Evolutionary conservation across 257 asterid species (phyloP).

Genomic region (Echium plantagineum): DNA sequence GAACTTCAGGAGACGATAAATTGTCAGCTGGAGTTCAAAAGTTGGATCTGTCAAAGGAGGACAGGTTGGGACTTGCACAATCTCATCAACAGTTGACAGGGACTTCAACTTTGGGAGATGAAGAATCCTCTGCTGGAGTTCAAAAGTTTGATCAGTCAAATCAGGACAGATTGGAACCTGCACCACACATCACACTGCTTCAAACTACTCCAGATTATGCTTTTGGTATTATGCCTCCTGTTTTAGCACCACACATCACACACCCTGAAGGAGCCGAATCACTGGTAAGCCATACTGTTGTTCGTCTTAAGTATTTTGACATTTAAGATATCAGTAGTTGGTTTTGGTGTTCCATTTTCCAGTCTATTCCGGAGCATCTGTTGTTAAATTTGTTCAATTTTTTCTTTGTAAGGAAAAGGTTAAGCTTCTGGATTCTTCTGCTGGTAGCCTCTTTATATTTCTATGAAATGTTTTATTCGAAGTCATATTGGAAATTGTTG

Average conservation of each 20-base stretch:
- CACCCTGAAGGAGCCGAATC: conserved; percentile 35
- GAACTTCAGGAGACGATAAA: conserved; percentile 19
- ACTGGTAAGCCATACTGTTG: conserved; percentile 4
- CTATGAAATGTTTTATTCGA: too few relatives aligned
- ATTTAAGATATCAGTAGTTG: background rate
- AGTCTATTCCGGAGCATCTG: background rate
- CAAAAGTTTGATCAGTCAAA: conserved; percentile 27
- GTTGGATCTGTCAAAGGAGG: conserved; percentile 30
- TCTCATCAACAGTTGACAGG: conserved; percentile 25
- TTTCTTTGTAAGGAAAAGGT: too few relatives aligned
- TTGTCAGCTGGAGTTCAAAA: conserved; percentile 21
- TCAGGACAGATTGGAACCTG: conserved; percentile 18
- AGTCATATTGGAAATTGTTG: too few relatives aligned
- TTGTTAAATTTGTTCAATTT: too few relatives aligned
- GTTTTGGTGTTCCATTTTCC: background rate
- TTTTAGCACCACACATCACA: conserved; percentile 22
- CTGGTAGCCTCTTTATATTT: too few relatives aligned
- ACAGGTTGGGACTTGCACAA: conserved; percentile 12
- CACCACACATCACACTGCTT: conserved; percentile 21
- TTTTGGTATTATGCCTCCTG: conserved; percentile 30
- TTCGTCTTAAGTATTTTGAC: background rate
- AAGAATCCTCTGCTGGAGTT: conserved; percentile 20
- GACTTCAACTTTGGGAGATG: conserved; percentile 4
- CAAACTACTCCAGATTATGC: conserved; percentile 31
- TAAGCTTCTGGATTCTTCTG: too few relatives aligned